Base-by-base conservation (phyloP, 176 grass and related monocot genomes). In the Zea mays region DNA sequence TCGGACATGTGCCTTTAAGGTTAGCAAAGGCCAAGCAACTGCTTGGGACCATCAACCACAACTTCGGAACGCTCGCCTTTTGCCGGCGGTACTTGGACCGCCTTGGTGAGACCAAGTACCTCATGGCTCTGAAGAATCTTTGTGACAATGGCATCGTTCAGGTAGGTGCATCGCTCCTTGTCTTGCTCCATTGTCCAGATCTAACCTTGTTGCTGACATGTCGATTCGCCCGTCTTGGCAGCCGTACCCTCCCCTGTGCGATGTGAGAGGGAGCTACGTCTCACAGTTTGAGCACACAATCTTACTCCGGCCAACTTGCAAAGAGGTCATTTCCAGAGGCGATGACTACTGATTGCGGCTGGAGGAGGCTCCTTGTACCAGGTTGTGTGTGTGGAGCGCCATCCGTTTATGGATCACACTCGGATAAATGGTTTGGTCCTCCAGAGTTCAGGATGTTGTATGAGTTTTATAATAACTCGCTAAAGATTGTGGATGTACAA, bases 211-310 rank as follows among this genome's bases (percentile, higher is more conserved):
- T 35, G 8, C 67, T 2, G 39, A 2, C 60, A 39, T 57, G 46
- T 10, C 71, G 48, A 33, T 35, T 79, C 52, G 80, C 15, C 3
- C 1, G n/a, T 42, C 9, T 63, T 62, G 84, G 58, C 85, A 99
- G 96, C 85, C 96, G 0, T 93, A 89, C 50, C 96, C 96, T 10
- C 96, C 96, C 42, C 46, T 95, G 5, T 98, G 95, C 6, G 96
- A 99, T 7, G 72, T 90, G 67, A 99, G 82, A 74, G 96, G 96
- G 63, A 99, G 96, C 81, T 99, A 99, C 9, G 96, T 99, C 51
- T 92, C 96, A 3, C 96, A 99, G 12, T 99, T 92, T 58, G 96
- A 99, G 87, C 96, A 99, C 83, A 99, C 96, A 44, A 95, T 99
- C 43, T 65, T 99, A 35, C 96, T 95, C 52, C 89, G 90, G 43